Evolutionary conservation across 352 stramenopile species (phyloP).

Genomic region (Phytophthora megakarya): DNA sequence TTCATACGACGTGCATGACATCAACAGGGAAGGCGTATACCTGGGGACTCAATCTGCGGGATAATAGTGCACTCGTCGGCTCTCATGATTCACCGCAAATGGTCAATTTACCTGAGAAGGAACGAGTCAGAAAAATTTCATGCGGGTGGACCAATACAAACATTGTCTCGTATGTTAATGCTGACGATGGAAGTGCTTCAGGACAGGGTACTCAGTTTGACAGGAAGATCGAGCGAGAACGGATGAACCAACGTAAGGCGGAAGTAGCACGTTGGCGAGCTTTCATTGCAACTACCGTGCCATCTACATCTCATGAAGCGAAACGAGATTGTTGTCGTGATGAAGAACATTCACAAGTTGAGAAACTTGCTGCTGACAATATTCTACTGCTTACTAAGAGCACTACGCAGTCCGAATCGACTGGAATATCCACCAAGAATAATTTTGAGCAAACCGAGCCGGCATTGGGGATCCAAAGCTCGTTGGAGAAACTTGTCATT

Average conservation of each 20-base stretch:
- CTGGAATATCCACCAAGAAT: neutral
- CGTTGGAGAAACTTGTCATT: conserved; percentile 17
- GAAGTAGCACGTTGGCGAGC: conserved; percentile 33
- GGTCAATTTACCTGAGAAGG: conserved; percentile 39
- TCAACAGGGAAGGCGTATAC: conserved; percentile 47
- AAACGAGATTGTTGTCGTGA: neutral
- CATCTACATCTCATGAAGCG: conserved; percentile 2
- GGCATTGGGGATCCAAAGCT: neutral
- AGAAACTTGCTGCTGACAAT: neutral
- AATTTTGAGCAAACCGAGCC: neutral
- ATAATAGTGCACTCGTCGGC: conserved; percentile 46
- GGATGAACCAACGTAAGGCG: conserved; percentile 29
- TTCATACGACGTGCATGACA: conserved; percentile 71
- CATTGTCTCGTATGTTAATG: conserved; percentile 48
- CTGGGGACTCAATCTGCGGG: conserved; percentile 68
- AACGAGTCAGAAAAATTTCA: conserved; percentile 50
- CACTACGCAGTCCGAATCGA: neutral
- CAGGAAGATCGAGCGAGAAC: conserved; percentile 36
- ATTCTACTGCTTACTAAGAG: neutral
- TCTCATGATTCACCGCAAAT: conserved; percentile 39
- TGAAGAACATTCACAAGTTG: neutral
- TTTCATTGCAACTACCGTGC: conserved; percentile 9
- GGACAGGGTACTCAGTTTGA: conserved; percentile 35
- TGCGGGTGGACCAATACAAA: conserved; percentile 76
- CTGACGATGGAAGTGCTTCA: conserved; percentile 22